These are phyloP conservation scores for Wallacemonas collosoma DNA, from an alignment of 208 protist genomes.

Conservation along the genomic window DNA sequence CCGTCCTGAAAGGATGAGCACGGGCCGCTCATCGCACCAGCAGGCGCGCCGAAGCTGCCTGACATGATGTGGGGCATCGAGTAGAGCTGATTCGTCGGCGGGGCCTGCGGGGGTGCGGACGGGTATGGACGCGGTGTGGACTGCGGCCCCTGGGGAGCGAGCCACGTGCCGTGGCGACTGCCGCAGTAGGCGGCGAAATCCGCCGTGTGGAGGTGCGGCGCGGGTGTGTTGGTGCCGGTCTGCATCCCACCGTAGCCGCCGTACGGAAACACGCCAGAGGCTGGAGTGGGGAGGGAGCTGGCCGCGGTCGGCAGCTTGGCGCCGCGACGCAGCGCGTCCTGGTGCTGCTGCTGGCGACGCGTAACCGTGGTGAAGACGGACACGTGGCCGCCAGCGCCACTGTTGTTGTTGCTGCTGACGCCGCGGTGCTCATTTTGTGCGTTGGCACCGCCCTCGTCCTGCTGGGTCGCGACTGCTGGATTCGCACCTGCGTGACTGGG, in stretches of 20 bases:
- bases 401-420: not conserved
- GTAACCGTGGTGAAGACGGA: constrained; percentile 17
- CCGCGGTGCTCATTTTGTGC: not conserved
- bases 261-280: not conserved
- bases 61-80: not conserved
- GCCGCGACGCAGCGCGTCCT: constrained; percentile 1
- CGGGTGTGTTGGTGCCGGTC: not conserved
- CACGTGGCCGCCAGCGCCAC: constrained; percentile 7
- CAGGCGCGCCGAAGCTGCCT: not conserved
- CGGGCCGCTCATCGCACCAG: not conserved
- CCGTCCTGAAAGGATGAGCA: constrained; percentile 10
- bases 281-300: not conserved
- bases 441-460: no score
- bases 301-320: not conserved
- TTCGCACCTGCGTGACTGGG: no score
- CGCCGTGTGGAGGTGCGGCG: not conserved
- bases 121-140: no score
- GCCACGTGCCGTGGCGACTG: constrained; percentile 9
- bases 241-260: not conserved
- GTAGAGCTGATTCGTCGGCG: not conserved
- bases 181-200: not conserved
- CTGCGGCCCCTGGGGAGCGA: not conserved
- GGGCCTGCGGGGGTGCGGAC: not conserved
- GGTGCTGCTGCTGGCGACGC: constrained; percentile 12
- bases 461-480: no score